Percentiles rank a stretch among this genome's conserved stretches.
These are phyloP conservation scores for Solanum lignicaule DNA, from an alignment of 257 asterid species.

Conservation along the genomic window DNA sequence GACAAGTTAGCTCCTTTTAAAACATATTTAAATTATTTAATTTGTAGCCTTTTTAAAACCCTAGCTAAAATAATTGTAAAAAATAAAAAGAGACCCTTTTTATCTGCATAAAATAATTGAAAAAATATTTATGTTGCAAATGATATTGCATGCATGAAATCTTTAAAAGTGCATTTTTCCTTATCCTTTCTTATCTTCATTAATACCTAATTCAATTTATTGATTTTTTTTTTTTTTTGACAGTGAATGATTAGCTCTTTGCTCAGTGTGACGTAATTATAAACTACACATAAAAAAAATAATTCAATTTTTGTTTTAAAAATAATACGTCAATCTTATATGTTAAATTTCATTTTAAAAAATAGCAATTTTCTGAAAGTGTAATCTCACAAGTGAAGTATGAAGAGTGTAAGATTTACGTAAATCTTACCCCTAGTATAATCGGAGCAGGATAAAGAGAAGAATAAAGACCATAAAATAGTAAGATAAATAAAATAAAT, in stretches of 20 bases:
- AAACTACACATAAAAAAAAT: background rate
- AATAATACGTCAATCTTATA: no score
- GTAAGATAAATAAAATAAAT: background rate
- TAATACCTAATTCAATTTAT: background rate
- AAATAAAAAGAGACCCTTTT: background rate
- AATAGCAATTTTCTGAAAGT: background rate
- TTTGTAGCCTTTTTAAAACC: background rate
- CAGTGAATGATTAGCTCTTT: background rate
- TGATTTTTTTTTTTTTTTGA: background rate
- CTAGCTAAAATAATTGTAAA: background rate
- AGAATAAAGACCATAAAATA: background rate
- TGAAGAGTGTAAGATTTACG: rapidly evolving
- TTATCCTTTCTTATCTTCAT: background rate
- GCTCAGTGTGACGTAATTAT: background rate
- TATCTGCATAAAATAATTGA: background rate
- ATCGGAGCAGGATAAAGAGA: background rate
- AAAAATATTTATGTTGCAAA: background rate
- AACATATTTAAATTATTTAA: background rate
- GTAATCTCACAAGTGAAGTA: background rate
- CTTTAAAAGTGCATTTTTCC: background rate
- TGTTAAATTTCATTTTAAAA: background rate
- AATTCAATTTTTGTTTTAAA: background rate
- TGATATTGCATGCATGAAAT: background rate
- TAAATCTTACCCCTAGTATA: background rate
- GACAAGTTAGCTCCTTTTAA: background rate